Evolutionary conservation across 768 basidiomycete species (phyloP), one percentile per base, ranked within the genome.

Genomic region (Astraeus odoratus): DNA sequence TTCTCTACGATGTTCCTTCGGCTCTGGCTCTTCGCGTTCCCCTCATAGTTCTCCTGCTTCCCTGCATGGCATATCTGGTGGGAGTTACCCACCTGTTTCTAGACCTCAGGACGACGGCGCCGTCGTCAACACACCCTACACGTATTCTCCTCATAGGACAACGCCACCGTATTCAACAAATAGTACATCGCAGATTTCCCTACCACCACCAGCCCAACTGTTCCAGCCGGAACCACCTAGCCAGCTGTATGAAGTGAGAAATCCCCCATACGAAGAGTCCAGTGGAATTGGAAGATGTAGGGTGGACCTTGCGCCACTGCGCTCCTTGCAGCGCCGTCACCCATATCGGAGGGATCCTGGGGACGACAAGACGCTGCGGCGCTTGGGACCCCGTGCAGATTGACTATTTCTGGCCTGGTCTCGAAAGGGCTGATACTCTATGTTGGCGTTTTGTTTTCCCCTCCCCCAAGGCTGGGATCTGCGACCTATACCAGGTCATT

Each of bases 311-410:
- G 79, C 77, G 6, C 81, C 83, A 12, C 67, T 86, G 39, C 66
- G 74, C 43, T 65, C 74, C 16, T 65, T 83, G 44, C 71, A 68
- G 36, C 72, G 79, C 18, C 65, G 58, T 34, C 76, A 77, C 51
- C 73, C 76, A 6, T 84, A 81, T 44, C 69, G 73, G 39, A 73
- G 84, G 46, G 71, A 80, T 44, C 78, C 77, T 20, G 53, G 70
- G 23, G 84, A 86, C 59, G 84, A 86, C 52, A 72, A 70, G 48
- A 72, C 75, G 30, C 57, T 86, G 54, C 70, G 82, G 30, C 59
- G 74, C 42, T 64, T 80, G 36, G 60, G 63, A 30, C 62, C 67
- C 39, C 65, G 63, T 39, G 57, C 64, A 27, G 64, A 59, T 59
- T 66, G 64, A 64, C 23, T 24, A 39, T 24, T 39, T n/a, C 23